Evolutionary conservation across 2,329 filamentous ascomycete genomes (phyloP), one percentile per base, ranked within the genome.

Genomic region (Aspergillaceae sp.): DNA sequence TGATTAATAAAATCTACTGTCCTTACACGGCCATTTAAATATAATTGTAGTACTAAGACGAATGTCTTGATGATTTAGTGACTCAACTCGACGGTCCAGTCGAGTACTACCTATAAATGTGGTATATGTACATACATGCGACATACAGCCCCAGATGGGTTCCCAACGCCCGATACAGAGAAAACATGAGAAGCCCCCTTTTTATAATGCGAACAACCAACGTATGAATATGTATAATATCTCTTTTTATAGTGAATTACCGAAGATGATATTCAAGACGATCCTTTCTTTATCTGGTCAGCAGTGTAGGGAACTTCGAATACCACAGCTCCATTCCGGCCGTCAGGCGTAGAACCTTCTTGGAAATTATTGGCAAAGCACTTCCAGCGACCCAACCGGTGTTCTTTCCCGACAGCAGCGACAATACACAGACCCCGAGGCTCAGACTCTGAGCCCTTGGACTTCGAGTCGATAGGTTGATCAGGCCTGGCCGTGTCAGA

Each of bases 321-420:
- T 7, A 96, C 77, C 27, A 92, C 78, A n/a, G 86, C 86, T 5
- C 87, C 87, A 61, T 95, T 96, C 54, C 83, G 83, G 3, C 82
- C 87, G 27, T 62, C 61, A 3, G 61, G 44, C 42, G 60, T 51
- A 37, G 57, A 40, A 9, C 65, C 64, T 33, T 65, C 55, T 35
- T 60, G 49, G 44, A 61, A 64, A 43, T 65, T 68, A 42, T 72
- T 68, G 26, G 57, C 51, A 45, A 65, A 68, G 37, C 62, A 59
- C 67, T 83, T 83, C 89, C 89, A 97, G 51, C 86, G 76, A 3
- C 89, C 92, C 37, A 96, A 72, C 40, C 88, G 79, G 66, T 90
- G 86, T 67, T 96, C 87, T 60, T 86, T 91, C 33, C 87, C 89
- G 1, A 94, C 78, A 10, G 84, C 92, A n/a, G 83, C 87, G 8